Conservation (phyloP, 345 rosid species). For the Camelina neglecta region DNA sequence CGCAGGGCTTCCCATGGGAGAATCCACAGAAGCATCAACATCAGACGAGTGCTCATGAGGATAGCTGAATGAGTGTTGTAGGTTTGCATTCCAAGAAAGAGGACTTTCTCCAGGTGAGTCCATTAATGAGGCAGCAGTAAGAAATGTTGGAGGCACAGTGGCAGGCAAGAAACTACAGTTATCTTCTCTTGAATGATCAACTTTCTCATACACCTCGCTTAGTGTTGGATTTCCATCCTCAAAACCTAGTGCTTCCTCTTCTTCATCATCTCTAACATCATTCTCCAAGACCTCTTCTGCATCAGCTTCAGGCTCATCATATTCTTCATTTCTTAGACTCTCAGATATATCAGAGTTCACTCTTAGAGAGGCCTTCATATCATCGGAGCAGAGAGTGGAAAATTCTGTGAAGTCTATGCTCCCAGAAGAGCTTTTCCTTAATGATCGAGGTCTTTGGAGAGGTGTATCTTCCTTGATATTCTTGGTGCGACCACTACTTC, state of each 20-base stretch:
- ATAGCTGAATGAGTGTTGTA: constrained; percentile 66
- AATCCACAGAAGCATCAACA: constrained; percentile 74
- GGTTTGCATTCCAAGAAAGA: constrained; percentile 73
- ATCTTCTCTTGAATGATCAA: constrained; percentile 62
- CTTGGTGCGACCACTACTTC: constrained; percentile 62
- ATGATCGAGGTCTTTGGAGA: constrained; percentile 57
- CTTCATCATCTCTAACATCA: constrained; percentile 50
- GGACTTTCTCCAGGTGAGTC: constrained; percentile 89
- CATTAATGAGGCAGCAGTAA: constrained; percentile 49
- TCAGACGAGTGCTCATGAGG: constrained; percentile 65
- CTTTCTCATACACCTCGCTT: constrained; percentile 64
- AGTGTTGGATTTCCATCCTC: constrained; percentile 52
- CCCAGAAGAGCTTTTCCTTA: constrained; percentile 64
- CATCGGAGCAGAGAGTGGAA: constrained; percentile 51
- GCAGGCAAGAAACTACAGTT: constrained; percentile 63
- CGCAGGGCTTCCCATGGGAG: constrained; percentile 86
- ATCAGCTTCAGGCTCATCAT: constrained; percentile 56
- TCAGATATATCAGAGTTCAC: constrained; percentile 59
- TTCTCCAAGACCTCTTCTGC: constrained; percentile 53
- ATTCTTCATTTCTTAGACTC: constrained; percentile 49
- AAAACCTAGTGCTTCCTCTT: constrained; percentile 40
- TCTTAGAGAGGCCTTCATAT: constrained; percentile 52
- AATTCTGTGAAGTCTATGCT: constrained; percentile 56
- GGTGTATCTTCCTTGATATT: constrained; percentile 59
- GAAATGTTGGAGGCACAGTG: constrained; percentile 55